Conservation (phyloP, 2,329 filamentous ascomycete genomes). For the Eurotiales sp. region DNA sequence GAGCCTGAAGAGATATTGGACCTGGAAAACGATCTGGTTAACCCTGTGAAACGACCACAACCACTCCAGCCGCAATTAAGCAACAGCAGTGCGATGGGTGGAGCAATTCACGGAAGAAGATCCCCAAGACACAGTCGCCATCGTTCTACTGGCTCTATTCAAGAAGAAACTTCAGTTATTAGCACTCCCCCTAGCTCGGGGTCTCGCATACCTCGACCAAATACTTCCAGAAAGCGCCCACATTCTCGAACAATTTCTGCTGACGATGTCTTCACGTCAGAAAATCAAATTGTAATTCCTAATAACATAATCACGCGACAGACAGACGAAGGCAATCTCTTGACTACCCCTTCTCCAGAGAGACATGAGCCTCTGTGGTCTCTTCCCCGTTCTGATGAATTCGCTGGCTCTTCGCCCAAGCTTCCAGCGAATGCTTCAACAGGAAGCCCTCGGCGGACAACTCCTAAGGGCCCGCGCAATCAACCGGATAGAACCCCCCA, state of each 20-base stretch:
- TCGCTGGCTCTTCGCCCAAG: conserved; percentile 18
- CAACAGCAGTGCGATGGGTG: not conserved
- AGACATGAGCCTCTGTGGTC: conserved; percentile 25
- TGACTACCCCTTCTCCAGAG: conserved; percentile 31
- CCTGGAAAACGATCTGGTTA: conserved; percentile 17
- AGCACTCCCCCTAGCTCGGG: conserved; percentile 15
- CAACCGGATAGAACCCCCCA: conserved; percentile 24
- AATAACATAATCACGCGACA: conserved; percentile 21
- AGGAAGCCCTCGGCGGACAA: conserved; percentile 30
- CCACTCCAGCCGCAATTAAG: not conserved
- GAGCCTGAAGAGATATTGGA: conserved; percentile 33
- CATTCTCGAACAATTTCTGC: conserved; percentile 17
- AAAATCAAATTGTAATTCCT: conserved; percentile 23
- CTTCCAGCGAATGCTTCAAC: conserved; percentile 23
- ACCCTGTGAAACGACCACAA: conserved; percentile 4
- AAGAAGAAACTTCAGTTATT: conserved; percentile 7
- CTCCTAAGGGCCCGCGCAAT: conserved; percentile 31
- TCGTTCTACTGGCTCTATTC: conserved; percentile 14
- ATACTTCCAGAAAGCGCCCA: conserved; percentile 24
- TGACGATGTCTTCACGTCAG: conserved; percentile 17
- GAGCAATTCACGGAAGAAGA: not conserved
- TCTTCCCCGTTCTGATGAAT: conserved; percentile 20
- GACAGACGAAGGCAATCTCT: conserved; percentile 2
- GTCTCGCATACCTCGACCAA: conserved; percentile 20
- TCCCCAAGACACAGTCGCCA: conserved; percentile 5